phyloP scores from a whole-genome alignment of 2,329 filamentous ascomycete species.

The Diplodia intermedia region DNA sequence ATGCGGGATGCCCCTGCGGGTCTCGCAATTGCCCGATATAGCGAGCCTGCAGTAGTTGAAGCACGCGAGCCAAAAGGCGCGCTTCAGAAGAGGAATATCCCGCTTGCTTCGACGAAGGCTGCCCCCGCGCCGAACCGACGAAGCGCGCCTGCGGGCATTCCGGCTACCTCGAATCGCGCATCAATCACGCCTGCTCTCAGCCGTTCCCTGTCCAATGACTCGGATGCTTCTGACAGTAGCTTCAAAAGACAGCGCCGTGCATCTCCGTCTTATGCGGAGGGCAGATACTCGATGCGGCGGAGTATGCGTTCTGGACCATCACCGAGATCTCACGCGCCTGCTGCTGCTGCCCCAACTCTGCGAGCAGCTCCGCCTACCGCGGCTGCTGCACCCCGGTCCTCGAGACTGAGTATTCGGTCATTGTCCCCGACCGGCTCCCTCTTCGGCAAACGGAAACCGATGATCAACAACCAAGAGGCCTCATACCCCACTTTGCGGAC shows the following conservation, averaged over 20 bases:
- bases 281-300: conserved; percentile 68
- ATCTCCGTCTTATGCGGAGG: conserved; percentile 48
- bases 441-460: conserved; percentile 45
- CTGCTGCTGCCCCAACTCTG: conserved; percentile 46
- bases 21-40: conserved; percentile 46
- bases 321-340: conserved; percentile 53
- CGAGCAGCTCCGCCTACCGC: conserved; percentile 36
- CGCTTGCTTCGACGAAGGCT: conserved; percentile 36
- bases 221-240: conserved; percentile 68
- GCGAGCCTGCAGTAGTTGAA: conserved; percentile 38
- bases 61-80: conserved; percentile 45
- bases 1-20: conserved; percentile 39
- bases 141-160: conserved; percentile 33
- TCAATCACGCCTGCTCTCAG: conserved; percentile 43
- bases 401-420: conserved; percentile 73
- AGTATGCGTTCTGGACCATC: conserved; percentile 69
- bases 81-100: conserved; percentile 50
- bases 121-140: conserved; percentile 40
- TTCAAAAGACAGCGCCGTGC: conserved; percentile 71
- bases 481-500: conserved; percentile 2
- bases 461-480: conserved; percentile 35
- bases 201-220: conserved; percentile 47
- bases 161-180: conserved; percentile 33
- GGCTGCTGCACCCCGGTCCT: conserved; percentile 44
- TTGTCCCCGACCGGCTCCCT: conserved; percentile 69